Base-by-base conservation (phyloP, 2,329 filamentous ascomycete species). In the Fusarium agapanthi region DNA sequence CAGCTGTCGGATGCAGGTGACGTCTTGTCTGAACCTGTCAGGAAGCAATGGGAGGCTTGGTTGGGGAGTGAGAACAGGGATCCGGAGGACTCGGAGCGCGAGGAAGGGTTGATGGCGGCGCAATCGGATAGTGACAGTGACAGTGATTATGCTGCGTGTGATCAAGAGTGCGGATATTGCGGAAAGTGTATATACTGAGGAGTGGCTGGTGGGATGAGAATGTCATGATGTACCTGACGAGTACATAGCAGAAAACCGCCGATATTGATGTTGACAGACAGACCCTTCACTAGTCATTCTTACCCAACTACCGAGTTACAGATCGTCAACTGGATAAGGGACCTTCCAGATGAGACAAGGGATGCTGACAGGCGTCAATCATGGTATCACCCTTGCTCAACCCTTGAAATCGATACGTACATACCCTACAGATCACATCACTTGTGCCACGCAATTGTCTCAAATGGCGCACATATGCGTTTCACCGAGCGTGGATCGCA, bases 121-220 rank as follows among this genome's bases (percentile, higher is more conserved):
- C 62, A 68, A 41, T 73, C 61, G 51, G 67, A 73, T 37, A 65
- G 48, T 13, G 65, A 69, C 16, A 60, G 56, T 9, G 38, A 44
- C 22, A 63, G 44, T 3, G 77, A 79, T n/a, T 78, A 63, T 41
- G 67, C 73, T 30, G 77, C 75, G 3, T 80, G 78, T 50, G 75
- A 78, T 65, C 41, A 44, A n/a, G 75, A 79, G 55, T 79, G 78
- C 43, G 76, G 75, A 30, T 79, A 80, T 45, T 80, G 77, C 26
- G 78, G 78, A 14, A 67, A 71, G 53, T 79, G 77, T 34, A 44
- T 38, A 22, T 75, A 68, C 20, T 73, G 41, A 70, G 40, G 24
- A 38, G 32, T 24, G 38, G 61, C 41, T 44, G 38, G 20, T 28
- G 14, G 16, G 34, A 40, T 60, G 18, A 24, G 14, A 20, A 10